A percentile compares a stretch with the other conserved stretches of the same genome.
phyloP scores from a whole-genome alignment of 208 protist species.

The Endotrypanum monterogeii region DNA sequence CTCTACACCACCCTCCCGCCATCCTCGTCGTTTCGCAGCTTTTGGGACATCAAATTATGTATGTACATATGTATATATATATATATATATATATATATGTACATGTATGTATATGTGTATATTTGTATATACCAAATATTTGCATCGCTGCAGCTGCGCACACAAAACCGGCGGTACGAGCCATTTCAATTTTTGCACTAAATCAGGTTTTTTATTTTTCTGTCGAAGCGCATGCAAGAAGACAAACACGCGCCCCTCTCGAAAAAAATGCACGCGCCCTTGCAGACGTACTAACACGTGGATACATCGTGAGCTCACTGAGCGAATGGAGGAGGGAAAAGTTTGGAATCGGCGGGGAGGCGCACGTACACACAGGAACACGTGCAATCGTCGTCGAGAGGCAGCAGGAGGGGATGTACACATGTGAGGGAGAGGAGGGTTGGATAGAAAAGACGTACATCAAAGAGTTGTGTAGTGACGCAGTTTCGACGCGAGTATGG shows the following conservation, averaged over 20 bases:
- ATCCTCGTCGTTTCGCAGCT: not conserved
- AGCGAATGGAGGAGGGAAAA: not conserved
- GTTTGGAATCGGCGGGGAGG: not conserved
- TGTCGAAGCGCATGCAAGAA: not conserved
- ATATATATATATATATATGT: too few relatives aligned
- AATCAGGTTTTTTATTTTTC: not conserved
- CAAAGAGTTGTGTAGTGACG: not conserved
- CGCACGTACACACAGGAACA: not conserved
- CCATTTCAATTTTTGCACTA: not conserved
- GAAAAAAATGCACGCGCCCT: not conserved
- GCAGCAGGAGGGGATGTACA: constrained; percentile 19
- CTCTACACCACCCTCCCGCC: not conserved
- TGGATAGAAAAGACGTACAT: constrained; percentile 1
- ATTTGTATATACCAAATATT: not conserved
- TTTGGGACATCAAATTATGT: too few relatives aligned
- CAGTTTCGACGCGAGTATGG: not conserved
- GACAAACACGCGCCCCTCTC: not conserved
- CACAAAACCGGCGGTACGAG: not conserved
- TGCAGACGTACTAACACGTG: not conserved
- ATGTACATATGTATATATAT: too few relatives aligned
- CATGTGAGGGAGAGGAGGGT: constrained; percentile 6
- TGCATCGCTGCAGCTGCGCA: not conserved
- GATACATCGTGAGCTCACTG: not conserved
- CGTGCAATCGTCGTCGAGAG: not conserved
- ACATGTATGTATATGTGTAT: too few relatives aligned